A percentile compares a stretch with the other conserved stretches of the same genome.
These are phyloP conservation scores for Mucor indicus DNA, from an alignment of 371 early-diverging fungal species.

Conservation along the genomic window DNA sequence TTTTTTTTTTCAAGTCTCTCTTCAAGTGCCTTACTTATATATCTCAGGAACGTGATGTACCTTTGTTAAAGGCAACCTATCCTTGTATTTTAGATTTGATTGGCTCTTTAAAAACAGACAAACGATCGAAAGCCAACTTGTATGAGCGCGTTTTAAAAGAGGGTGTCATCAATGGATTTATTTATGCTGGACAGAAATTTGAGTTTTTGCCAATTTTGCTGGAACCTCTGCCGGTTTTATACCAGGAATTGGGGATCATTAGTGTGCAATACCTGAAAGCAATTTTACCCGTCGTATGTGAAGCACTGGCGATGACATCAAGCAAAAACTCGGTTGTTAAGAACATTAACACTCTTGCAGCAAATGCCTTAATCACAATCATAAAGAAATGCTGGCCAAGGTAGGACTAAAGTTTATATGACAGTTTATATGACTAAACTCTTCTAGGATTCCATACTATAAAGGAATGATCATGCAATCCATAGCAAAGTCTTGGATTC, in stretches of 20 bases:
- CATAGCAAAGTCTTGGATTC: conserved; percentile 26
- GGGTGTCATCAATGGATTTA: conserved; percentile 26
- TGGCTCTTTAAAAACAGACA: neutral
- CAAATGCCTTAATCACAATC: conserved; percentile 11
- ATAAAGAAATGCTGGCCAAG: conserved; percentile 38
- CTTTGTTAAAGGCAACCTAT: conserved; percentile 24
- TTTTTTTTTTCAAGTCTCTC: conserved; percentile 18
- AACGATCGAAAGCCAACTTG: conserved; percentile 1
- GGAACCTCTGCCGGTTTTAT: conserved; percentile 15
- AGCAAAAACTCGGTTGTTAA: conserved; percentile 2
- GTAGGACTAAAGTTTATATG: conserved; percentile 12
- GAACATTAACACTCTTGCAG: conserved; percentile 16
- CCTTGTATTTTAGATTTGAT: conserved; percentile 33
- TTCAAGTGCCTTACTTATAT: conserved; percentile 36
- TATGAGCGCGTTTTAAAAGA: conserved; percentile 32
- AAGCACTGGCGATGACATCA: conserved; percentile 5
- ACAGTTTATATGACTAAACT: neutral
- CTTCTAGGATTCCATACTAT: conserved; percentile 19
- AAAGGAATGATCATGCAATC: conserved; percentile 19
- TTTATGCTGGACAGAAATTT: conserved; percentile 24
- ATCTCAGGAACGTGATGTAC: conserved; percentile 23
- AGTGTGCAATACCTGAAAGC: conserved; percentile 36
- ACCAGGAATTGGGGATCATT: conserved; percentile 17
- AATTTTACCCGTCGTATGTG: conserved; percentile 13
- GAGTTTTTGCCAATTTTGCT: conserved; percentile 16